phyloP scores from a whole-genome alignment of 1,139 yeast genomes.

The Pichia sp. region DNA sequence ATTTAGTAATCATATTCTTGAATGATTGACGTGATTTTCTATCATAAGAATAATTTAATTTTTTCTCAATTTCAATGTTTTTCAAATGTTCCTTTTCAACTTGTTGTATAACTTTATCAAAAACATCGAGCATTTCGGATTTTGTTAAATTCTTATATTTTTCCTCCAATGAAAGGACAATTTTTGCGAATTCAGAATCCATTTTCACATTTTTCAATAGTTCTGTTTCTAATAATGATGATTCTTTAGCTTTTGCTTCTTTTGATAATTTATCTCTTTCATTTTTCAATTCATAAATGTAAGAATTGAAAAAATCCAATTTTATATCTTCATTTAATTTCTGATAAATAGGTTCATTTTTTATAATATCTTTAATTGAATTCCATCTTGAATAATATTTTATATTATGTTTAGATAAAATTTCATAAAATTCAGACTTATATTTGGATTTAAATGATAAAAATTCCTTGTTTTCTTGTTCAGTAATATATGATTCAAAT shows the following conservation, averaged over 20 bases:
- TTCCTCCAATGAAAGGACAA: conserved; percentile 12
- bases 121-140: conserved; percentile 54
- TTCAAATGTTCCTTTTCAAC: conserved; percentile 34
- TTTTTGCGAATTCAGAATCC: conserved; percentile 23
- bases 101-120: conserved; percentile 43
- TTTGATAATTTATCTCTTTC: conserved; percentile 33
- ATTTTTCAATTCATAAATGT: conserved; percentile 36
- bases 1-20: conserved; percentile 38
- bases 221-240: conserved; percentile 46
- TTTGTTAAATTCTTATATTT: conserved; percentile 49
- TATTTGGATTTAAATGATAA: conserved; percentile 51
- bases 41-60: conserved; percentile 47
- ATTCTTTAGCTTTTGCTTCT: conserved; percentile 41
- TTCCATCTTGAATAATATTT: conserved; percentile 63
- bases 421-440: conserved; percentile 44
- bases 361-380: conserved; percentile 44
- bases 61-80: conserved; percentile 34
- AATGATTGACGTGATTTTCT: conserved; percentile 61
- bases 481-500: conserved; percentile 60
- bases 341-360: conserved; percentile 64
- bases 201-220: conserved; percentile 17
- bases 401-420: conserved; percentile 43
- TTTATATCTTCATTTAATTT: conserved; percentile 54
- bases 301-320: conserved; percentile 46
- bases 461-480: conserved; percentile 49